Base-by-base conservation (phyloP, 164 flowering plant genomes). In the Malania oleifera region DNA sequence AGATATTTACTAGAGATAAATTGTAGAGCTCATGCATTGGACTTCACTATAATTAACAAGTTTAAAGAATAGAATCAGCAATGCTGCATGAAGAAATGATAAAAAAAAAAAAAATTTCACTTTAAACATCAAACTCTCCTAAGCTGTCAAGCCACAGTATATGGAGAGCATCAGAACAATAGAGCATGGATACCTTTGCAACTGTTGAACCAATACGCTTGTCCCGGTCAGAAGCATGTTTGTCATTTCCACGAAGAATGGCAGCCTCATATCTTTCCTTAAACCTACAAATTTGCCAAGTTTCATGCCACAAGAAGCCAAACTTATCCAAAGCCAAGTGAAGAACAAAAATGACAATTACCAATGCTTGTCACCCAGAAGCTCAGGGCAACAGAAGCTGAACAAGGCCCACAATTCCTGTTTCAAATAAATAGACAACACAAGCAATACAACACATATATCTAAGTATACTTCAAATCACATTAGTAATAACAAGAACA, bases 341-440 rank as follows among this genome's bases (percentile, higher is more conserved):
- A 41, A 61, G 27, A 6, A 50, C 9, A 5, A 54, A 45, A 54
- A 48, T 17, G 25, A 46, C 14, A 35, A 40, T 70, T 85, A 95
- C 99, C 82, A 76, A 57, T 83, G 75, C 65, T 81, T 83, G 66
- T 95, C 99, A 38, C 96, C 96, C 59, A 95, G 69, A 39, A 95
- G 76, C 22, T 75, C 84, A 37, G 97, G 99, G 59, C 97, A 95
- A 62, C 96, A 85, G 64, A 95, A 91, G 80, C 81, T 79, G 72
- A 95, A 95, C 72, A 95, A 68, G 15, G 99, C 95, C 99, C 99
- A 95, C 54, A 95, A 59, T 65, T 95, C 99, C 99, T 93, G 55
- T 18, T 57, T 56, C 13, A 73, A 52, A 28, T 29, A 19, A 48
- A 43, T 2, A 47, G 28, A n/a, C 57, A 49, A 18, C 51, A 62